Evolutionary conservation across 345 rosid species (phyloP).

Genomic region (Physaria fendleri): DNA sequence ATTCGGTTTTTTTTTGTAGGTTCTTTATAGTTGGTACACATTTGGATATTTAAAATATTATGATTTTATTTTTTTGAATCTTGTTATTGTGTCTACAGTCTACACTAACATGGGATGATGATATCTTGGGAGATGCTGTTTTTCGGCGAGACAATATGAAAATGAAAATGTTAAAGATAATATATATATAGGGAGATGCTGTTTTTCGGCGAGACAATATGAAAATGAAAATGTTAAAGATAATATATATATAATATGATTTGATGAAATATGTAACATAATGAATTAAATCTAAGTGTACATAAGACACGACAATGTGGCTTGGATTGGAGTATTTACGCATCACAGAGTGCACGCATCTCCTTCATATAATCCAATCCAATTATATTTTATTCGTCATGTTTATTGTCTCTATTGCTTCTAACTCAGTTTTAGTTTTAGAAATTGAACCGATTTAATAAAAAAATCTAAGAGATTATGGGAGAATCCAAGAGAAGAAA

Average conservation of each 20-base stretch:
- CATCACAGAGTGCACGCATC: slow-evolving; percentile 23
- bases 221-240: no score
- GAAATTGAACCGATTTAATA: background rate
- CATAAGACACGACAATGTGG: slow-evolving; percentile 5
- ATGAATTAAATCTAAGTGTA: background rate
- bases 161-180: no score
- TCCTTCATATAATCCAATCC: background rate
- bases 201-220: background rate
- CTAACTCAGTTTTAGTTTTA: slow-evolving; percentile 2
- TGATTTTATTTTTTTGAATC: no score
- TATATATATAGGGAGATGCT: background rate
- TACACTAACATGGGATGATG: no score
- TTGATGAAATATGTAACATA: background rate
- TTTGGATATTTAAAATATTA: no score
- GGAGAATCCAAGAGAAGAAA: background rate
- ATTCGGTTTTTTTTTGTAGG: no score
- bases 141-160: no score
- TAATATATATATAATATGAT: background rate
- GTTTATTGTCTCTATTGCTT: background rate
- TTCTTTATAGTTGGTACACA: no score
- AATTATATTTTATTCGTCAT: background rate
- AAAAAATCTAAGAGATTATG: background rate
- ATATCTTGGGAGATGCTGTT: no score
- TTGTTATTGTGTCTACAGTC: no score
- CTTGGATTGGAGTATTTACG: slow-evolving; percentile 11